Conservation (phyloP, 257 asterid genomes). For the Prunella vulgaris region DNA sequence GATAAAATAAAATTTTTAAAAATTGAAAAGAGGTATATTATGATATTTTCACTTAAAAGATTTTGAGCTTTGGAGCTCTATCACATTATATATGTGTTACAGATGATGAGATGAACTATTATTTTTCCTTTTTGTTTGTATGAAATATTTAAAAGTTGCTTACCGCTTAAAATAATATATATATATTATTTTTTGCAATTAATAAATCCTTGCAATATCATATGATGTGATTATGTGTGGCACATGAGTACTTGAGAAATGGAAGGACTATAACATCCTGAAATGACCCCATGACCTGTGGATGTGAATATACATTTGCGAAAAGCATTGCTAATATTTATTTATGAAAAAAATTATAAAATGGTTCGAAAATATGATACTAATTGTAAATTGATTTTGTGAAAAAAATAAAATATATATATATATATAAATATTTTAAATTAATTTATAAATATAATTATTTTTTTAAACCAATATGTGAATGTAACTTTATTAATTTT, state of each 20-base stretch:
- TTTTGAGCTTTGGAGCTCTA: too few species aligned
- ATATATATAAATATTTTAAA: too few species aligned
- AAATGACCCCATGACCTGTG: constrained; percentile 21
- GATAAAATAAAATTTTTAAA: too few species aligned
- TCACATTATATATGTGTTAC: too few species aligned
- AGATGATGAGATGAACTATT: not conserved
- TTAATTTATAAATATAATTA: too few species aligned
- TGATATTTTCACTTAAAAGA: too few species aligned
- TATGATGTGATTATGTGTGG: constrained; percentile 5
- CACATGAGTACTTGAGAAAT: constrained; percentile 15
- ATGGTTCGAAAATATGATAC: too few species aligned
- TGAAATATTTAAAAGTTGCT: not conserved
- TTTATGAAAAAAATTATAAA: too few species aligned
- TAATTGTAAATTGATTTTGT: too few species aligned
- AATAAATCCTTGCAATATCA: not conserved
- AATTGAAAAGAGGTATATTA: too few species aligned
- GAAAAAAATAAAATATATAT: too few species aligned
- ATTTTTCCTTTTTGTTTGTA: not conserved
- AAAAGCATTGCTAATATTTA: not conserved
- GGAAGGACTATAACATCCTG: constrained; percentile 22
- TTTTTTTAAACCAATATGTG: too few species aligned
- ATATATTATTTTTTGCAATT: not conserved
- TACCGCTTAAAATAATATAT: not conserved
- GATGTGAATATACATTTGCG: constrained; percentile 3
- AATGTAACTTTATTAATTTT: not conserved